A percentile compares a stretch with the other conserved stretches of the same genome.
Conservation (phyloP, 371 early-diverging fungal genomes). For the Haplosporangium sp. region DNA sequence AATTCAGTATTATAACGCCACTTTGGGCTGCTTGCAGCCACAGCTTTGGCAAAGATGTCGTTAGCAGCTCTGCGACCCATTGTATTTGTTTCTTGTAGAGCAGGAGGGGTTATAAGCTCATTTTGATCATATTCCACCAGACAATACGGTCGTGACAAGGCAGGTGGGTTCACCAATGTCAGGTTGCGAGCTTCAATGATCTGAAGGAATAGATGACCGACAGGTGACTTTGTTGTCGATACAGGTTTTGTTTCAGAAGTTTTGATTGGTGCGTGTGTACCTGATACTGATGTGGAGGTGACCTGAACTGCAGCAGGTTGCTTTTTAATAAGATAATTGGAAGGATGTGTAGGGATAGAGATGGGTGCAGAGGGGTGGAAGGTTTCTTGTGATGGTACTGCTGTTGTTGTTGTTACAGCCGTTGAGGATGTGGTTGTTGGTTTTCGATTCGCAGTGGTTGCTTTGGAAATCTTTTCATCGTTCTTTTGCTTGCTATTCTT, state of each 20-base stretch:
- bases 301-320: neutral
- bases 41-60: constrained; percentile 60
- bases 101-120: constrained; percentile 58
- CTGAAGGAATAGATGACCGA: constrained; percentile 43
- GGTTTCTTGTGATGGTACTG: constrained; percentile 4
- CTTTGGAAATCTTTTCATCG: neutral
- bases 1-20: constrained; percentile 80
- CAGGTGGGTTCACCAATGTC: constrained; percentile 56
- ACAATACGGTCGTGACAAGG: constrained; percentile 62
- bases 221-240: constrained; percentile 33
- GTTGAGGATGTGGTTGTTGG: neutral
- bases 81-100: constrained; percentile 25
- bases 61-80: constrained; percentile 37
- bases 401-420: neutral
- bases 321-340: constrained; percentile 40
- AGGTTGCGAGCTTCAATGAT: constrained; percentile 64
- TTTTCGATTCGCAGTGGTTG: neutral
- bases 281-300: neutral
- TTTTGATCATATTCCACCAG: constrained; percentile 63
- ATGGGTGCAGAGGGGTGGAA: constrained; percentile 22
- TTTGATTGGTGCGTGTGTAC: neutral
- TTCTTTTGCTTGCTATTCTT: neutral
- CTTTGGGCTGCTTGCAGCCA: constrained; percentile 63
- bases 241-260: neutral
- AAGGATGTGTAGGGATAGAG: constrained; percentile 44